These are phyloP conservation scores for Isochrysis galbana DNA, from an alignment of 78 protist genomes.

Conservation along the genomic window DNA sequence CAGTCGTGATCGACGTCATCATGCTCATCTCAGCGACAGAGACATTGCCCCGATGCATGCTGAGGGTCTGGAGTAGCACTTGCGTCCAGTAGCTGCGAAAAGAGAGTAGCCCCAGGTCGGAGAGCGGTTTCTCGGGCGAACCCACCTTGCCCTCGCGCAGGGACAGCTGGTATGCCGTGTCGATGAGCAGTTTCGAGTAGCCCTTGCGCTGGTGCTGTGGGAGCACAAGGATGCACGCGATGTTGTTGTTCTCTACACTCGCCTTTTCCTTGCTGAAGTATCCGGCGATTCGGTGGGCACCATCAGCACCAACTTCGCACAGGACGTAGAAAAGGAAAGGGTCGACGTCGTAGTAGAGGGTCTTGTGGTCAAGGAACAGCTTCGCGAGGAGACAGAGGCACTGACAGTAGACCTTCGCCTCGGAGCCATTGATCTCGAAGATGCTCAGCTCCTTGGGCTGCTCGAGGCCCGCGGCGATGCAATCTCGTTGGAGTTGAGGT, in stretches of 20 bases:
- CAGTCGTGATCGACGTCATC: conserved; percentile 48
- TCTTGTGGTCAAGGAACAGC: conserved; percentile 94
- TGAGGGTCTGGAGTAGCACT: conserved; percentile 51
- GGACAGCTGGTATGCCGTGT: not conserved
- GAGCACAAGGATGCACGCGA: conserved; percentile 92
- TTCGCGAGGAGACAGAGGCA: conserved; percentile 90
- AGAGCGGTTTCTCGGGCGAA: conserved; percentile 28
- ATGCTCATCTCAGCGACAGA: conserved; percentile 26
- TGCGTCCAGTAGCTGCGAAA: conserved; percentile 77
- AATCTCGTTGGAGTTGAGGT: not conserved
- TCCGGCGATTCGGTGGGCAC: conserved; percentile 88
- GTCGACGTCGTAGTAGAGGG: conserved; percentile 82
- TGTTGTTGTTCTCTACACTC: conserved; percentile 75
- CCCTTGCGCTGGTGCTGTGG: conserved; percentile 82
- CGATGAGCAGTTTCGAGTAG: conserved; percentile 42
- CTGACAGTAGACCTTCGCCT: conserved; percentile 57
- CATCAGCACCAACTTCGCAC: conserved; percentile 74
- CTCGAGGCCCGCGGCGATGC: not conserved
- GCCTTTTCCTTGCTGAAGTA: conserved; percentile 93
- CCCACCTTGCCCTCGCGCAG: not conserved
- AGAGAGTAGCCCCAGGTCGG: conserved; percentile 13
- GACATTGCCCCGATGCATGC: conserved; percentile 47
- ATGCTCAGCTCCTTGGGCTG: conserved; percentile 52
- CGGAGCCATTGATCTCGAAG: conserved; percentile 90
- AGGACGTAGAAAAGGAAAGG: conserved; percentile 94